Conservation (phyloP, 2,329 filamentous ascomycete species). For the Reticulascus tulasneorum region DNA sequence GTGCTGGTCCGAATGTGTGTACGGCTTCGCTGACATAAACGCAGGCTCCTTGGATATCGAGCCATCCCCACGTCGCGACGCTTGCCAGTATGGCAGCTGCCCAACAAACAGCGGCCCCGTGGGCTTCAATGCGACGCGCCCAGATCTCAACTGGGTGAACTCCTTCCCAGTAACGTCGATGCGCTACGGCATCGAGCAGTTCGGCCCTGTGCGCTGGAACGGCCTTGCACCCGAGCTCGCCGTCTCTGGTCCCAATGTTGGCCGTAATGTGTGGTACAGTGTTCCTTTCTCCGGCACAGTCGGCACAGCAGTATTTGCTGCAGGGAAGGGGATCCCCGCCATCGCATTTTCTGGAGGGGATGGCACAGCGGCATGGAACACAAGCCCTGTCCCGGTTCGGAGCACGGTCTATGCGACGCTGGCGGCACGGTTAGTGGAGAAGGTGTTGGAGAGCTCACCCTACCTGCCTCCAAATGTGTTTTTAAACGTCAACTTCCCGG, state of each 20-base stretch:
- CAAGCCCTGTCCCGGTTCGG: conserved; percentile 45
- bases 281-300: conserved; percentile 63
- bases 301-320: conserved; percentile 60
- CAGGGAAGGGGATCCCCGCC: conserved; percentile 53
- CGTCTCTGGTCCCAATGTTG: conserved; percentile 61
- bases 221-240: conserved; percentile 55
- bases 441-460: conserved; percentile 51
- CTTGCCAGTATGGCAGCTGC: conserved; percentile 62
- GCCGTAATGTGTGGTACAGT: conserved; percentile 51
- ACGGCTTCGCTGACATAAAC: neutral
- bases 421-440: conserved; percentile 52
- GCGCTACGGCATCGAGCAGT: conserved; percentile 56
- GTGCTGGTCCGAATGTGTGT: no score
- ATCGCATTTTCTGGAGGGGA: conserved; percentile 62
- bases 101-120: conserved; percentile 49
- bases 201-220: conserved; percentile 50
- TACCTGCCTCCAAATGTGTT: conserved; percentile 60
- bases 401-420: conserved; percentile 62
- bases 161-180: conserved; percentile 64
- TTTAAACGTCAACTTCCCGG: conserved; percentile 71
- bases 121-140: conserved; percentile 52
- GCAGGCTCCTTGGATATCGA: conserved; percentile 46
- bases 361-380: conserved; percentile 50
- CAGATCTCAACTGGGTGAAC: conserved; percentile 68
- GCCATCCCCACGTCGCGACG: conserved; percentile 40